Percentiles rank a stretch among this genome's conserved stretches.
Conservation (phyloP, 2,329 filamentous ascomycete species). For the Claviceps paspali region DNA sequence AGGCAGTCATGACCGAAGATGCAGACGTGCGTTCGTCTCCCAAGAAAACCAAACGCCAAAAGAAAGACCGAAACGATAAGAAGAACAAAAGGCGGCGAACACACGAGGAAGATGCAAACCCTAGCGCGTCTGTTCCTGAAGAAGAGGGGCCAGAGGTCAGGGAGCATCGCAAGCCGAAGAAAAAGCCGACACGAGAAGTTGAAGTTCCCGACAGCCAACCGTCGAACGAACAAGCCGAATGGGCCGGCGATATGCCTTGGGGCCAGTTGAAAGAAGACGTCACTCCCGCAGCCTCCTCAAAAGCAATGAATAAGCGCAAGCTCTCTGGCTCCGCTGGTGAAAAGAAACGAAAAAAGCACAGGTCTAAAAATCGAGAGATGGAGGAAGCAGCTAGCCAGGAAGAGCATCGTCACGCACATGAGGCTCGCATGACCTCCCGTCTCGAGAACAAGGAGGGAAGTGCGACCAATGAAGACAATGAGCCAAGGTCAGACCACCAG, state of each 20-base stretch:
- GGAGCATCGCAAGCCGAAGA: constrained; percentile 15
- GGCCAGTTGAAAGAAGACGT: constrained; percentile 7
- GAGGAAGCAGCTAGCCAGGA: constrained; percentile 7
- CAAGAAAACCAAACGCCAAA: constrained; percentile 18
- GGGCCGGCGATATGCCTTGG: constrained; percentile 3
- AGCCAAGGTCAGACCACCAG: constrained; percentile 9
- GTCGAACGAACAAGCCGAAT: not conserved
- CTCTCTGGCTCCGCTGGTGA: constrained; percentile 14
- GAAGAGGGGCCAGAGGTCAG: constrained; percentile 6
- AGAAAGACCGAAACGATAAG: constrained; percentile 12
- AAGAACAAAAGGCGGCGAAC: constrained; percentile 11
- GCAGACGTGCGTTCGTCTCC: constrained; percentile 7
- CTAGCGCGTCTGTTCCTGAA: constrained; percentile 7
- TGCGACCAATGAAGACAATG: constrained; percentile 10
- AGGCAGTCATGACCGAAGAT: constrained; percentile 16
- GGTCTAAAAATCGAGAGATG: constrained; percentile 11
- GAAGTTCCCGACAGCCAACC: constrained; percentile 6
- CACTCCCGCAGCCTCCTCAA: constrained; percentile 10
- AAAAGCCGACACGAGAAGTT: constrained; percentile 5
- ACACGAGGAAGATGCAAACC: constrained; percentile 5
- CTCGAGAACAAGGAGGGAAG: constrained; percentile 7
- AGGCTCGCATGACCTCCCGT: constrained; percentile 4
- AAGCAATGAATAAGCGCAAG: constrained; percentile 20
- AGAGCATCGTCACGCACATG: not conserved
- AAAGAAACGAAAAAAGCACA: constrained; percentile 20